phyloP scores from a whole-genome alignment of 805 yeast species.

The Naumovozyma baii region DNA sequence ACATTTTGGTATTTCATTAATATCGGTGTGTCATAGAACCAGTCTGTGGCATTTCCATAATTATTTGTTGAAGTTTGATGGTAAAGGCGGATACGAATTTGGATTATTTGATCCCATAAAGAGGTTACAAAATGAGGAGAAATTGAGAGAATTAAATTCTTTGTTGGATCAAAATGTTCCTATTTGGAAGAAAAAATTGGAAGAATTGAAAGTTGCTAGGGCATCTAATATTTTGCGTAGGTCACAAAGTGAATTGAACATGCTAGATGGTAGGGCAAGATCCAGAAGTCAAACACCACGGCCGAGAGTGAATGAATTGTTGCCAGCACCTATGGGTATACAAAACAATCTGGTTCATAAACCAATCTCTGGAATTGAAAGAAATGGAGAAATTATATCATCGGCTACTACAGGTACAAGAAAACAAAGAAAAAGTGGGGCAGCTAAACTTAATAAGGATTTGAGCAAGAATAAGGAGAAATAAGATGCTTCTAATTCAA shows the following conservation, averaged over 20 bases:
- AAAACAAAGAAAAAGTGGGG: background rate
- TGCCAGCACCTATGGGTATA: background rate
- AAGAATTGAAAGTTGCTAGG: slow-evolving; percentile 48
- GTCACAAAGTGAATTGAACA: slow-evolving; percentile 24
- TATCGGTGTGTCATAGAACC: slow-evolving; percentile 88
- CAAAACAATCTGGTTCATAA: background rate
- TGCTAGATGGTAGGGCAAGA: background rate
- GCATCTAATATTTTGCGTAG: slow-evolving; percentile 28
- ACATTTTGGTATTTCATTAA: slow-evolving; percentile 63
- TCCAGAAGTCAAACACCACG: background rate
- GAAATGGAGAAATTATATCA: background rate
- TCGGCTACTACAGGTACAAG: background rate
- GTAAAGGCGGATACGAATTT: slow-evolving; percentile 62
- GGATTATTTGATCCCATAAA: slow-evolving; percentile 59
- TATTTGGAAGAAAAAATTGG: slow-evolving; percentile 52
- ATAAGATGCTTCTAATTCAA: no score
- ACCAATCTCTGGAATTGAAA: background rate
- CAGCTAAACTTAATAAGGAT: background rate
- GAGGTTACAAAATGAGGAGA: slow-evolving; percentile 69
- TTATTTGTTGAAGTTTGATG: slow-evolving; percentile 72
- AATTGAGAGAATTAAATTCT: slow-evolving; percentile 60
- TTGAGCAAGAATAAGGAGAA: background rate
- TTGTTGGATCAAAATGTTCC: slow-evolving; percentile 59
- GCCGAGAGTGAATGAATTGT: background rate
- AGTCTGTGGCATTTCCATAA: slow-evolving; percentile 90